Conservation (phyloP, 2,329 filamentous ascomycete species). For the Diaporthe longicolla region DNA sequence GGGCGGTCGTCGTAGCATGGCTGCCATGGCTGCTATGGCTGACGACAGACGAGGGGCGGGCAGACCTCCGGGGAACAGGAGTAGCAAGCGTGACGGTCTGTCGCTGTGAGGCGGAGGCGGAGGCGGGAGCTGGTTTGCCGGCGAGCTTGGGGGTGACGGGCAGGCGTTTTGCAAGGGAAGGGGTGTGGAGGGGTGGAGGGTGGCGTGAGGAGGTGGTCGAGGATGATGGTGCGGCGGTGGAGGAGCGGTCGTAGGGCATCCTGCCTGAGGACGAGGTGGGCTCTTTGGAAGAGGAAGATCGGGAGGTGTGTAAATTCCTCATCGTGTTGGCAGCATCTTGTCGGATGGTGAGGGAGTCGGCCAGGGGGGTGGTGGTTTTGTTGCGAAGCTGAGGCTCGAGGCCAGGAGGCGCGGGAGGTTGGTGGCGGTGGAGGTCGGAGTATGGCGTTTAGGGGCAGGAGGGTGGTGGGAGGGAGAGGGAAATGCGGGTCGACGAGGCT, state of each 20-base stretch:
- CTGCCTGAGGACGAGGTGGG: constrained; percentile 37
- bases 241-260: constrained; percentile 44
- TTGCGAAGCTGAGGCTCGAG: neutral
- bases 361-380: too few relatives aligned
- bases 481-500: constrained; percentile 10
- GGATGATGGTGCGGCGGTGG: constrained; percentile 63
- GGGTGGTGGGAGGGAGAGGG: neutral
- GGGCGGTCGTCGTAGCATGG: constrained; percentile 45
- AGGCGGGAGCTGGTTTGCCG: constrained; percentile 44
- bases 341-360: constrained; percentile 15
- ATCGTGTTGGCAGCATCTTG: constrained; percentile 47
- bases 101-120: constrained; percentile 55
- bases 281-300: constrained; percentile 41
- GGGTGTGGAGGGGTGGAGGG: constrained; percentile 70
- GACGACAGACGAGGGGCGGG: constrained; percentile 45
- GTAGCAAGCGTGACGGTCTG: constrained; percentile 55
- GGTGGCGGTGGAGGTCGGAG: constrained; percentile 12
- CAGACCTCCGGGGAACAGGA: constrained; percentile 58
- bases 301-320: constrained; percentile 45
- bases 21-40: constrained; percentile 35
- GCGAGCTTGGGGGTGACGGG: constrained; percentile 69
- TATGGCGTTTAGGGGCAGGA: constrained; percentile 18
- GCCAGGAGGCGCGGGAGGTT: neutral
- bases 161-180: constrained; percentile 72
- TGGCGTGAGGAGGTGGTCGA: constrained; percentile 58